phyloP scores from a whole-genome alignment of 352 stramenopile genomes.

The Phytophthora macrochlamydospora region DNA sequence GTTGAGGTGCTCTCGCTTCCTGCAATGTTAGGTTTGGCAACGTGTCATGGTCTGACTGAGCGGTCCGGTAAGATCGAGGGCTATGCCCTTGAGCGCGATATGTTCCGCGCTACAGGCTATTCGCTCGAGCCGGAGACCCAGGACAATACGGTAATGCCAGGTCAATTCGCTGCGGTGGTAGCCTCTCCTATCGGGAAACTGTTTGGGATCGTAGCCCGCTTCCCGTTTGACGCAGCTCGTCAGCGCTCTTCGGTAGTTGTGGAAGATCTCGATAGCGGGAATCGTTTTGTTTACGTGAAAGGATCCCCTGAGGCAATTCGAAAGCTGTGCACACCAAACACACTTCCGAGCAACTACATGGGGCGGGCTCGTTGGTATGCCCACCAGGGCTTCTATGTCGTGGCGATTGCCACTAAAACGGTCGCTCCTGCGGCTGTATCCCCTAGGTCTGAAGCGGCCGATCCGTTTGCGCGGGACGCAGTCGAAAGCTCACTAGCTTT shows the following conservation, averaged over 20 bases:
- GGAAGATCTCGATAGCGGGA: constrained; percentile 65
- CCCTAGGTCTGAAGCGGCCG: constrained; percentile 36
- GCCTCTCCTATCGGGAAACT: constrained; percentile 73
- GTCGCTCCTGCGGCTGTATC: constrained; percentile 36
- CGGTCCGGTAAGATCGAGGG: constrained; percentile 55
- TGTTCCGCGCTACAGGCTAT: constrained; percentile 74
- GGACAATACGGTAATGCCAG: constrained; percentile 21
- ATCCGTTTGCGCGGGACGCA: constrained; percentile 63
- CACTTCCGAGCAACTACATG: constrained; percentile 75
- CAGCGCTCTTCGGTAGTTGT: constrained; percentile 77
- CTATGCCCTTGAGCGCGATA: constrained; percentile 74
- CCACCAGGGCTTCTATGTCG: constrained; percentile 87
- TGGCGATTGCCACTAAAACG: constrained; percentile 64
- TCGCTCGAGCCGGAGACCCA: constrained; percentile 54
- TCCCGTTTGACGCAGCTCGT: constrained; percentile 69
- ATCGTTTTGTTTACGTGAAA: constrained; percentile 74
- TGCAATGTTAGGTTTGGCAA: constrained; percentile 65
- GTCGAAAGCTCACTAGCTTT: constrained; percentile 84
- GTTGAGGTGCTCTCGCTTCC: constrained; percentile 72
- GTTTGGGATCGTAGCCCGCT: constrained; percentile 73
- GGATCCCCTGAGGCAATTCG: constrained; percentile 66
- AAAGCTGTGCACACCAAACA: constrained; percentile 66
- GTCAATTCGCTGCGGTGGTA: constrained; percentile 62
- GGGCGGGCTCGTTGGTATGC: constrained; percentile 62
- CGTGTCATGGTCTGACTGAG: constrained; percentile 70